Percentiles rank a stretch among this genome's conserved stretches.
Conservation (phyloP, 2,329 filamentous ascomycete genomes). For the Sporothrix humicola region DNA sequence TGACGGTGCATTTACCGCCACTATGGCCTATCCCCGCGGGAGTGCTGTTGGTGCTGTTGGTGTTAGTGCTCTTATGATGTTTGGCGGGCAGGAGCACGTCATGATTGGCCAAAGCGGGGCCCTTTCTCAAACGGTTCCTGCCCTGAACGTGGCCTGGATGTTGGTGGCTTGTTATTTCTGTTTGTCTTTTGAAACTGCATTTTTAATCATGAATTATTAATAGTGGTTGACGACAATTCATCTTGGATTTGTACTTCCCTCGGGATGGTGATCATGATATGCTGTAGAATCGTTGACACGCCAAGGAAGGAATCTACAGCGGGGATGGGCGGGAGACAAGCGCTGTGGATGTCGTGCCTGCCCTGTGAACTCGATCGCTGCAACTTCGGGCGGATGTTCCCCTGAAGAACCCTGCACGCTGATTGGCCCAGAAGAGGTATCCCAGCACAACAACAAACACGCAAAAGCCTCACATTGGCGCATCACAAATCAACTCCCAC, state of each 20-base stretch:
- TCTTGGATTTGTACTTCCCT: no score
- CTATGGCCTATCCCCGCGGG: neutral
- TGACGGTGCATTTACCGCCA: neutral
- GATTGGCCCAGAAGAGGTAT: neutral
- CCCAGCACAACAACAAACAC: neutral
- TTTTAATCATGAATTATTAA: slow-evolving; percentile 1
- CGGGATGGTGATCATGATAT: no score
- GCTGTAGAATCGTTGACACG: no score
- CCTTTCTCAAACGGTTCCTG: neutral
- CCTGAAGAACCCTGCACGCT: neutral
- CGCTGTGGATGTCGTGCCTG: neutral
- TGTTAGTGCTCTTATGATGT: neutral
- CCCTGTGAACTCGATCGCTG: neutral
- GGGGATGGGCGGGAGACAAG: no score
- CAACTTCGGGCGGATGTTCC: neutral
- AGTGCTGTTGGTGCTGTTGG: neutral
- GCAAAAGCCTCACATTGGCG: no score
- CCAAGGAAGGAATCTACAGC: no score
- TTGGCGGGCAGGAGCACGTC: neutral
- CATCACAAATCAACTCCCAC: no score
- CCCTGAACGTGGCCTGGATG: neutral
- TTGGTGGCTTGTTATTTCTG: neutral
- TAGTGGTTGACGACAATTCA: no score
- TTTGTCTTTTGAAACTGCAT: neutral
- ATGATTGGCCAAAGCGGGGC: neutral